Evolutionary conservation across 345 rosid species (phyloP), one percentile per base, ranked within the genome.

Genomic region (Microcos paniculata): DNA sequence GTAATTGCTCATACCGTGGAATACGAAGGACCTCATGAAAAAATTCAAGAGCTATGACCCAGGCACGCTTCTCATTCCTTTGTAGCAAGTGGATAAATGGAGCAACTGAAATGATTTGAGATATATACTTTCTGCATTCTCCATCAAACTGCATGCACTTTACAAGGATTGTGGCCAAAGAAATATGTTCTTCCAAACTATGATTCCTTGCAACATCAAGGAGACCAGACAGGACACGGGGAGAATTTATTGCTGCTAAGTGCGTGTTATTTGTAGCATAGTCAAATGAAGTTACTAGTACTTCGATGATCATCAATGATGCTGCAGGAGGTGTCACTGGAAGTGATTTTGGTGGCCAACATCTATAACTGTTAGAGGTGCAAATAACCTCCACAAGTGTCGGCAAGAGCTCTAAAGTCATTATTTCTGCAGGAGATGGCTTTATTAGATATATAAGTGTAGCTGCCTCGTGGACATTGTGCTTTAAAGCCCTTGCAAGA

Each of bases 71-170:
- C 78, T 86, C 81, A 33, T 82, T 77, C 75, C 94, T 87, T 48
- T 81, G 87, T 56, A 94, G 82, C 51, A 91, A 89, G 77, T 76
- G 63, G 43, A 84, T 82, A 63, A 92, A 87, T 72, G 96, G 92
- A 82, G 90, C 85, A 69, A 94, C 76, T 52, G 88, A 83, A 78
- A 89, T 80, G 68, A 77, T 76, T 59, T 88, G 86, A 33, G 90
- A 83, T 75, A 95, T 70, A 76, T 81, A 71, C 77, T 79, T 83
- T 78, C 97, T 90, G 87, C 93, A 85, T 23, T 85, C 83, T 65
- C 96, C 98, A 82, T 91, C 97, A 83, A 90, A 90, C 71, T 91
- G 89, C 93, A 95, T 95, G 59, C 99, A 92, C 75, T 90, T 93
- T 4, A 91, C 87, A 31, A 95, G 80, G 80, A 95, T 80, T 61